phyloP scores from a whole-genome alignment of 352 stramenopile genomes.

The Globisporangium sylvaticum region DNA sequence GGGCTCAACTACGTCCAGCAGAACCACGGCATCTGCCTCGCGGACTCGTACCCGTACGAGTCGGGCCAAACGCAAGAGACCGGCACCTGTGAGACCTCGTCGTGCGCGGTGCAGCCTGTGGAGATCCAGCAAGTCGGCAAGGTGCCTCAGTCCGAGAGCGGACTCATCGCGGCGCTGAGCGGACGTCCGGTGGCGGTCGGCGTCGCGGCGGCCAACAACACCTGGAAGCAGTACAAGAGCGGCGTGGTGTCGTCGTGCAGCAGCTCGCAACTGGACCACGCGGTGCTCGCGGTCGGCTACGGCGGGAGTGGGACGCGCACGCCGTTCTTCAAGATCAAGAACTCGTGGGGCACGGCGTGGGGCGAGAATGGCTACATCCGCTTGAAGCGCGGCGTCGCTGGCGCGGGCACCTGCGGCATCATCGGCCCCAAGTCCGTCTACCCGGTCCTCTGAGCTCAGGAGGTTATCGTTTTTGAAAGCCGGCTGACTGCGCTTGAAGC shows the following conservation, averaged over 20 bases:
- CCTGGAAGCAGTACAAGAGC: conserved; percentile 97
- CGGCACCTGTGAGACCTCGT: conserved; percentile 25
- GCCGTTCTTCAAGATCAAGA: conserved; percentile 95
- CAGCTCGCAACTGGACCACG: conserved; percentile 94
- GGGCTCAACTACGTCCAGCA: conserved; percentile 88
- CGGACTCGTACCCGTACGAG: conserved; percentile 80
- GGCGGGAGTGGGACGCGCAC: conserved; percentile 33
- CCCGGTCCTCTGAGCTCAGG: conserved; percentile 31
- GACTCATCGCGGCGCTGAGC: conserved; percentile 82
- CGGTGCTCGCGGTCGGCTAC: conserved; percentile 97
- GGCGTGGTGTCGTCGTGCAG: conserved; percentile 86
- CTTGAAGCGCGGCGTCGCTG: conserved; percentile 76
- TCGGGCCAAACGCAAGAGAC: conserved; percentile 35
- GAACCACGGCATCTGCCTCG: conserved; percentile 71
- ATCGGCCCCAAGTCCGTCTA: conserved; percentile 58
- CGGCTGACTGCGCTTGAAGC: no score
- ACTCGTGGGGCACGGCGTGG: conserved; percentile 95
- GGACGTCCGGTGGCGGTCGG: conserved; percentile 92
- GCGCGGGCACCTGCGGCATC: conserved; percentile 52
- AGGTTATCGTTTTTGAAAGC: background rate
- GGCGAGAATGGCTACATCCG: conserved; percentile 93
- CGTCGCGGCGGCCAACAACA: conserved; percentile 92
- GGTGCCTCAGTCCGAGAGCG: conserved; percentile 71
- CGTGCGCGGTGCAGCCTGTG: conserved; percentile 31
- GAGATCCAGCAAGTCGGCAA: conserved; percentile 44